A percentile compares a stretch with the other conserved stretches of the same genome.
These are phyloP conservation scores for Thraustochytrium sp. DNA, from an alignment of 352 stramenopile genomes.

Conservation along the genomic window DNA sequence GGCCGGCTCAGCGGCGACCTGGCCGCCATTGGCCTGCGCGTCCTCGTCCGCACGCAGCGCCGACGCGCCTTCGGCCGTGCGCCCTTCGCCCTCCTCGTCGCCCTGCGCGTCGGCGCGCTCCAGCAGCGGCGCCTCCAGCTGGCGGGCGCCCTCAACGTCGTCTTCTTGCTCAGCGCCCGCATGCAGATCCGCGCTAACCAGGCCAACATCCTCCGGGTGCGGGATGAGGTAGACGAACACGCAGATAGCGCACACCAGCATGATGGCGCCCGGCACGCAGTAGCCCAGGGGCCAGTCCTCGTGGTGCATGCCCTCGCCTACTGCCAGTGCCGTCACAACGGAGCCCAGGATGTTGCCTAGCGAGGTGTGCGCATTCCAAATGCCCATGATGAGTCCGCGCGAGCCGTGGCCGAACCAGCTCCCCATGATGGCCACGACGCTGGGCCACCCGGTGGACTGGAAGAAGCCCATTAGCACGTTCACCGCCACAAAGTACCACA, in stretches of 20 bases:
- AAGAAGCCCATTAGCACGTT: slow-evolving; percentile 48
- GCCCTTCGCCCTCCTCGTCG: no score
- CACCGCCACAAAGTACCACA: slow-evolving; percentile 48
- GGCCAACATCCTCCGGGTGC: neutral
- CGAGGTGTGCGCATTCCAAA: slow-evolving; percentile 50
- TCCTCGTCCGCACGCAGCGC: no score
- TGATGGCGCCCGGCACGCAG: slow-evolving; percentile 19
- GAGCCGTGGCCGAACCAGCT: slow-evolving; percentile 47
- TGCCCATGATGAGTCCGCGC: slow-evolving; percentile 48
- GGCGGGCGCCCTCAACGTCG: neutral
- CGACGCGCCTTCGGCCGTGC: no score
- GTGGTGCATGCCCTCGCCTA: slow-evolving; percentile 26
- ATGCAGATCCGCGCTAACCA: neutral
- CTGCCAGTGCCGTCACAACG: neutral
- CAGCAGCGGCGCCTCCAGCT: neutral
- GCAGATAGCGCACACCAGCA: slow-evolving; percentile 14
- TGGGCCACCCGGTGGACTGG: slow-evolving; percentile 49
- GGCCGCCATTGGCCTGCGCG: neutral
- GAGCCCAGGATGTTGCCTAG: slow-evolving; percentile 50
- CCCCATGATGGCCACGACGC: slow-evolving; percentile 48
- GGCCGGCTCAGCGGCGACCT: neutral
- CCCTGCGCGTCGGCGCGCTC: neutral
- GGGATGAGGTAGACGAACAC: slow-evolving; percentile 40
- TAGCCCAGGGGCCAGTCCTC: slow-evolving; percentile 43
- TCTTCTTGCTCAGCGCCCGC: neutral